Evolutionary conservation across 2,329 filamentous ascomycete species (phyloP).

Genomic region (Fusarium abutilonis): DNA sequence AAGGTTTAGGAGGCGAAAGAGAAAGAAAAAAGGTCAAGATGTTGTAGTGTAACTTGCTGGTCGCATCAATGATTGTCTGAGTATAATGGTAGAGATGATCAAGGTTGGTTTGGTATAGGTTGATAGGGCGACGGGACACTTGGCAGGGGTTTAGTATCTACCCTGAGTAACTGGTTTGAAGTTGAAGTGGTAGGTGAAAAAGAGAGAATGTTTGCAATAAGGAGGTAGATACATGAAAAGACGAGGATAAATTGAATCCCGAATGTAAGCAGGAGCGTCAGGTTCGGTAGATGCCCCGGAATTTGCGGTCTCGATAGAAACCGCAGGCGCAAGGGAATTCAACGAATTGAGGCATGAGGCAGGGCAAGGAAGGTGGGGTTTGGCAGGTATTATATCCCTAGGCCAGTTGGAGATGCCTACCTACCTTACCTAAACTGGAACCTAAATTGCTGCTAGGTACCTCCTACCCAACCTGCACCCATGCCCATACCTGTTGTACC

Average conservation of each 20-base stretch:
- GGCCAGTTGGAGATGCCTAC: not conserved
- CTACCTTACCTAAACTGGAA: constrained; percentile 16
- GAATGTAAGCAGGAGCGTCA: not conserved
- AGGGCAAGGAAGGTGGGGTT: not conserved
- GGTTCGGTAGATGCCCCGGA: not conserved
- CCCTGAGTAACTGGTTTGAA: not conserved
- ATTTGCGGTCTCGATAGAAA: constrained; percentile 3
- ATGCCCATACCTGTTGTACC: not conserved
- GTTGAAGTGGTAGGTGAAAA: not conserved
- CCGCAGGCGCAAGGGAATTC: constrained; percentile 4
- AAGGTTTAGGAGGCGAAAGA: too few species aligned
- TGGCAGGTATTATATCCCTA: constrained; percentile 25
- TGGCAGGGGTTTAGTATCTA: not conserved
- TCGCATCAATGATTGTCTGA: not conserved
- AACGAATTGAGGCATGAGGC: not conserved
- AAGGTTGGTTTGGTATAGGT: not conserved
- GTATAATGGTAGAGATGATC: not conserved
- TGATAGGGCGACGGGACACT: constrained; percentile 1
- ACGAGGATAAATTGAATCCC: not conserved
- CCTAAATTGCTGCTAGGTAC: constrained; percentile 28
- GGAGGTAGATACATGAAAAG: not conserved
- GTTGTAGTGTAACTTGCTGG: not conserved
- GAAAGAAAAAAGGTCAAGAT: not conserved
- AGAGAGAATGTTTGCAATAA: not conserved
- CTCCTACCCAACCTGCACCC: too few species aligned